phyloP scores from a whole-genome alignment of 805 yeast species.

The Peterozyma toletana region DNA sequence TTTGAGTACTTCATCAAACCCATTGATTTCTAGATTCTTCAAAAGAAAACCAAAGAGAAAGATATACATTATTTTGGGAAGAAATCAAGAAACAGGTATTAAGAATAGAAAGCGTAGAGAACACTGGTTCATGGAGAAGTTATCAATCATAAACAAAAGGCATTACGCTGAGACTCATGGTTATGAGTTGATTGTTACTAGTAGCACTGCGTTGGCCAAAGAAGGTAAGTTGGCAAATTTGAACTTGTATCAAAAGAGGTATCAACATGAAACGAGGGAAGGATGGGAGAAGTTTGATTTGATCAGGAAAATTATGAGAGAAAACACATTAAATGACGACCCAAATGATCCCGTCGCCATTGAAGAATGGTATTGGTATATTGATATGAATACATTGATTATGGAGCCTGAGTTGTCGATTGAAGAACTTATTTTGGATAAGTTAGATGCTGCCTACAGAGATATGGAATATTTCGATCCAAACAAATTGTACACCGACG shows the following conservation, averaged over 20 bases:
- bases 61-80: constrained; percentile 29
- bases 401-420: constrained; percentile 30
- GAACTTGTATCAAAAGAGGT: constrained; percentile 35
- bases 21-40: background rate
- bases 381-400: constrained; percentile 30
- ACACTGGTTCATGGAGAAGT: constrained; percentile 39
- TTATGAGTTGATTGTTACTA: constrained; percentile 34
- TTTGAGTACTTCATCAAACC: background rate
- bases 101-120: constrained; percentile 30
- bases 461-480: constrained; percentile 29
- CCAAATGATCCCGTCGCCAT: constrained; percentile 7
- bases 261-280: constrained; percentile 42
- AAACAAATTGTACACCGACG: constrained; percentile 22
- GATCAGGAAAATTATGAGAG: constrained; percentile 25
- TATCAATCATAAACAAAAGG: constrained; percentile 39
- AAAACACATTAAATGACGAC: constrained; percentile 18
- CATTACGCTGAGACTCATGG: constrained; percentile 40
- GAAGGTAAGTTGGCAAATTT: constrained; percentile 25
- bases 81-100: constrained; percentile 32
- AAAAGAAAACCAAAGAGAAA: constrained; percentile 18
- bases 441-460: constrained; percentile 21
- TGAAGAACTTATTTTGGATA: constrained; percentile 26
- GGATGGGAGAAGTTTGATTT: constrained; percentile 37
- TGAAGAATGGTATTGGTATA: constrained; percentile 34
- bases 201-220: constrained; percentile 11